These are phyloP conservation scores for Cordyceps javanica DNA, from an alignment of 2,329 filamentous ascomycete species.

Conservation along the genomic window DNA sequence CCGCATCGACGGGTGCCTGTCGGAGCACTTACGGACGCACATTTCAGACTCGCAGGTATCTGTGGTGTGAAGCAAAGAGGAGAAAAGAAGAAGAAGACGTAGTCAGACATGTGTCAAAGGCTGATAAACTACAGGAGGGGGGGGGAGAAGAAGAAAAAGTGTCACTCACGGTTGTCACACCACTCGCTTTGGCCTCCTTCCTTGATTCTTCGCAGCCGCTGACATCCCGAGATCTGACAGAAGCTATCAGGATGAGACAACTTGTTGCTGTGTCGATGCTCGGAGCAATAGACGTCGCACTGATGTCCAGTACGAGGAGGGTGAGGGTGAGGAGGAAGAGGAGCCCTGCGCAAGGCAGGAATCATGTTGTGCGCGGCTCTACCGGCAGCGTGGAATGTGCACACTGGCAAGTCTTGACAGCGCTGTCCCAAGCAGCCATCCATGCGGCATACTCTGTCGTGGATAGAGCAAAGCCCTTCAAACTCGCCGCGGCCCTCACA, in stretches of 20 bases:
- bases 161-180: slow-evolving; percentile 3
- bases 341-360: neutral
- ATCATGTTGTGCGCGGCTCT: neutral
- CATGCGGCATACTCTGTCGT: neutral
- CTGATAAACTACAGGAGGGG: neutral
- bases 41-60: slow-evolving; percentile 3
- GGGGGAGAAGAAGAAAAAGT: no score
- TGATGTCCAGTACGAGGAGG: neutral
- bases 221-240: neutral
- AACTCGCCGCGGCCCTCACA: neutral
- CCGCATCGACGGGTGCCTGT: neutral
- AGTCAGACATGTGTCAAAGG: no score
- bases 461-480: neutral
- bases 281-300: neutral
- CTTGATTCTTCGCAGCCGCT: neutral
- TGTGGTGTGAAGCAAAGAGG: neutral
- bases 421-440: neutral
- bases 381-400: neutral
- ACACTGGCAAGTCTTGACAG: neutral
- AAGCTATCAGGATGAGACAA: neutral
- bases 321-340: neutral
- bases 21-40: neutral
- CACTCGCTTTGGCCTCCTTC: slow-evolving; percentile 7
- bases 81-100: no score
- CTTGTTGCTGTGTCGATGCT: slow-evolving; percentile 10